phyloP scores from a whole-genome alignment of 2,329 filamentous ascomycete genomes.

The Penicillium aurantiogriseum region DNA sequence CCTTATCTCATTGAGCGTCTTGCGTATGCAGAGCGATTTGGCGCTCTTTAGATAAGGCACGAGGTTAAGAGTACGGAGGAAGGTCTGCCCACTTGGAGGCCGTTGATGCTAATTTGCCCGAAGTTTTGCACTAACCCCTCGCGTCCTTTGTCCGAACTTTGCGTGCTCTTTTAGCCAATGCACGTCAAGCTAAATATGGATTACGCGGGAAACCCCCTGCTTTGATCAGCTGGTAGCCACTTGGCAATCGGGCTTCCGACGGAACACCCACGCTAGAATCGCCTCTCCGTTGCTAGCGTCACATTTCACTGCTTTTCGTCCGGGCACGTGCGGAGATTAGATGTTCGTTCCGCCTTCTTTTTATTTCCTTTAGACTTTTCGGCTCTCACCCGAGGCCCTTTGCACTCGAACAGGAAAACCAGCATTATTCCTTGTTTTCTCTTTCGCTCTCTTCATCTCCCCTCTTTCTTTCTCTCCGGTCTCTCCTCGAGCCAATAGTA shows the following conservation, averaged over 20 bases:
- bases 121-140: background rate
- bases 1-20: background rate
- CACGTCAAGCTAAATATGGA: background rate
- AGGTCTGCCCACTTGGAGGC: background rate
- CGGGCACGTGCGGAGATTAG: background rate
- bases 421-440: background rate
- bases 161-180: background rate
- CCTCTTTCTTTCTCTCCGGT: background rate
- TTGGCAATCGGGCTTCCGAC: background rate
- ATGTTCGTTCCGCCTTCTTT: background rate
- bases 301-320: background rate
- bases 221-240: background rate
- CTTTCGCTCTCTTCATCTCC: background rate
- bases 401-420: background rate
- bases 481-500: background rate
- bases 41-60: background rate
- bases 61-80: background rate
- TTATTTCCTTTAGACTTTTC: background rate
- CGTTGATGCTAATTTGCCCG: background rate
- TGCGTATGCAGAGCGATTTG: background rate
- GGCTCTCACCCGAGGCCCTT: background rate
- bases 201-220: background rate
- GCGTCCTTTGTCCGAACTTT: background rate
- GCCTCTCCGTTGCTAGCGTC: background rate
- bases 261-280: background rate